A percentile compares a stretch with the other conserved stretches of the same genome.
Evolutionary conservation across 2,329 filamentous ascomycete species (phyloP).

Genomic region (Clarireedia monteithiana): DNA sequence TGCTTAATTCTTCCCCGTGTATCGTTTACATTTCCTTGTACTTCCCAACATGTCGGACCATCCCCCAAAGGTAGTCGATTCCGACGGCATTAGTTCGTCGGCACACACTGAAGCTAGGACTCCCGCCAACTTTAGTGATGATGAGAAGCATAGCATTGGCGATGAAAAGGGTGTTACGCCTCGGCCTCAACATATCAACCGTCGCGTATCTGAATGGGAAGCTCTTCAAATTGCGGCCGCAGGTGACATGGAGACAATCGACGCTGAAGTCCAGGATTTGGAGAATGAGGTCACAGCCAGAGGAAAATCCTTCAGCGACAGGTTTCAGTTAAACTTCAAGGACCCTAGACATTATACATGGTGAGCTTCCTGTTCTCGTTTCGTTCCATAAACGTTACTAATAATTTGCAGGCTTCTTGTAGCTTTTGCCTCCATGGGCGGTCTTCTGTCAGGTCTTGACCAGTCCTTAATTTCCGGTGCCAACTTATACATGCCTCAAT

Average conservation of each 20-base stretch:
- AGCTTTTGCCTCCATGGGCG: slow-evolving; percentile 68
- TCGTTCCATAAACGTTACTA: neutral
- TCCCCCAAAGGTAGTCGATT: neutral
- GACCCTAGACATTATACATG: slow-evolving; percentile 57
- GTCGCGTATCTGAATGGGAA: slow-evolving; percentile 24
- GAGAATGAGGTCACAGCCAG: slow-evolving; percentile 25
- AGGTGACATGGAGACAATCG: slow-evolving; percentile 25
- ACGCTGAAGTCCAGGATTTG: slow-evolving; percentile 29
- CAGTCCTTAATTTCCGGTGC: slow-evolving; percentile 67
- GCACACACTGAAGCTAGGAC: neutral
- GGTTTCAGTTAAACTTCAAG: slow-evolving; percentile 49
- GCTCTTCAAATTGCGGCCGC: slow-evolving; percentile 26
- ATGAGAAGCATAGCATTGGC: neutral
- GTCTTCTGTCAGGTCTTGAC: slow-evolving; percentile 63
- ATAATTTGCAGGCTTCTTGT: slow-evolving; percentile 1
- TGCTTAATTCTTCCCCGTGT: neutral
- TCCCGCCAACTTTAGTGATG: neutral
- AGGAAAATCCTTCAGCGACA: slow-evolving; percentile 20
- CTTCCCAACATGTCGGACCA: neutral
- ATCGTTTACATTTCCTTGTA: neutral
- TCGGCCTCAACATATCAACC: slow-evolving; percentile 3
- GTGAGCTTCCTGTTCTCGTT: neutral
- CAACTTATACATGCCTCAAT: slow-evolving; percentile 53
- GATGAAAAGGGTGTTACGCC: neutral
- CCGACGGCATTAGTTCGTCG: neutral